Evolutionary conservation across 2,329 filamentous ascomycete species (phyloP).

Genomic region (Cladosporium velox): DNA sequence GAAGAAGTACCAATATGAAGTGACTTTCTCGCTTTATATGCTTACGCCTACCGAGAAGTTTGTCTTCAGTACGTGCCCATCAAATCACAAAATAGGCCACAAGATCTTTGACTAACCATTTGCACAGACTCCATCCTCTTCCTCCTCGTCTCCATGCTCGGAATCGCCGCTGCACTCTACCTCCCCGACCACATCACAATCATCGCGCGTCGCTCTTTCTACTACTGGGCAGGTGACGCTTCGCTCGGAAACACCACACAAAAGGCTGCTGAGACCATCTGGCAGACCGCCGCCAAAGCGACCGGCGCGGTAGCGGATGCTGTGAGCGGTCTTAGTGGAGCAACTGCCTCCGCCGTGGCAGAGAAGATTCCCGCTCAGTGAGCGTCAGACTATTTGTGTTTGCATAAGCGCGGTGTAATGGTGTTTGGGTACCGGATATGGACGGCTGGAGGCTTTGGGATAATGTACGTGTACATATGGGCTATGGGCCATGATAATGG

Average conservation of each 20-base stretch:
- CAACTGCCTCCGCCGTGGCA: conserved; percentile 6
- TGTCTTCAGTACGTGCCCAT: conserved; percentile 76
- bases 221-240: conserved; percentile 84
- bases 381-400: background rate
- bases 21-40: conserved; percentile 96
- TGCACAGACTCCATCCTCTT: conserved; percentile 82
- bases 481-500: background rate
- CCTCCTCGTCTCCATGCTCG: conserved; percentile 80
- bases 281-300: conserved; percentile 26
- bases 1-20: conserved; percentile 98
- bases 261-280: conserved; percentile 26
- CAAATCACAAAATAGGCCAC: background rate
- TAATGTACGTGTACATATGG: background rate
- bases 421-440: conserved; percentile 11
- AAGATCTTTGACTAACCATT: background rate
- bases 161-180: conserved; percentile 86
- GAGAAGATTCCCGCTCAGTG: conserved; percentile 11
- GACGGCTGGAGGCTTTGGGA: background rate
- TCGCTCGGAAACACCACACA: conserved; percentile 21
- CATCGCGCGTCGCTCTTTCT: conserved; percentile 83
- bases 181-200: conserved; percentile 87
- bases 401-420: conserved; percentile 17
- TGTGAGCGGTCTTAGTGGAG: conserved; percentile 24
- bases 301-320: conserved; percentile 27
- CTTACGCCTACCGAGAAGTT: conserved; percentile 94